These are phyloP conservation scores for Chamaecrista fasciculata DNA, from an alignment of 306 rosid species.

Conservation along the genomic window DNA sequence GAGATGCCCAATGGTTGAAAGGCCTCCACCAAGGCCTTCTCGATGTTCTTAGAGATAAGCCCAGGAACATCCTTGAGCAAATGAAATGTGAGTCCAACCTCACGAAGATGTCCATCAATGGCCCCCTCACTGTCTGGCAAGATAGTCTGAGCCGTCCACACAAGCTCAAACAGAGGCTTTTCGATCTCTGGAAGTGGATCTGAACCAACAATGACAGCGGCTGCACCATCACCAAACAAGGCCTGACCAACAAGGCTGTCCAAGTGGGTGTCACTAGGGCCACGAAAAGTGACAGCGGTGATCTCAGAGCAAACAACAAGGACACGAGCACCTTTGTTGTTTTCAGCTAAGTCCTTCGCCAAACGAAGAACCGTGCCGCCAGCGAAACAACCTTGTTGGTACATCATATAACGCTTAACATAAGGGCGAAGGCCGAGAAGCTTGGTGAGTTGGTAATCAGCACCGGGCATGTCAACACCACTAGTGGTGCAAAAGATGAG, in stretches of 20 bases:
- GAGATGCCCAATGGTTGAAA: conserved; percentile 51
- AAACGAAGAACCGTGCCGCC: conserved; percentile 3
- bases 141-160: conserved; percentile 25
- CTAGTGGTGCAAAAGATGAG: conserved; percentile 62
- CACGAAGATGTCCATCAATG: conserved; percentile 7
- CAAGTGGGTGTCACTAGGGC: conserved; percentile 4
- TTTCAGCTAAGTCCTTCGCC: conserved; percentile 14
- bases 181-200: conserved; percentile 45
- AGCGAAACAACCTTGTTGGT: conserved; percentile 23
- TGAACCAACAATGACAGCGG: conserved; percentile 46
- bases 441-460: conserved; percentile 64
- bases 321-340: conserved; percentile 13
- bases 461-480: conserved; percentile 68
- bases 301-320: conserved; percentile 7
- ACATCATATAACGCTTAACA: conserved; percentile 63
- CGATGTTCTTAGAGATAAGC: conserved; percentile 47
- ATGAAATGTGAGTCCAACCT: conserved; percentile 47
- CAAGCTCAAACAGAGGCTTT: conserved; percentile 54
- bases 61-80: conserved; percentile 60
- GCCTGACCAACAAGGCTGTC: conserved; percentile 10
- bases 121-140: conserved; percentile 8
- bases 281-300: conserved; percentile 13
- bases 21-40: conserved; percentile 32
- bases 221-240: conserved; percentile 16
- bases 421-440: conserved; percentile 56